Evolutionary conservation across 257 asterid species (phyloP), one percentile per base, ranked within the genome.

Genomic region (Rubia yunnanensis): DNA sequence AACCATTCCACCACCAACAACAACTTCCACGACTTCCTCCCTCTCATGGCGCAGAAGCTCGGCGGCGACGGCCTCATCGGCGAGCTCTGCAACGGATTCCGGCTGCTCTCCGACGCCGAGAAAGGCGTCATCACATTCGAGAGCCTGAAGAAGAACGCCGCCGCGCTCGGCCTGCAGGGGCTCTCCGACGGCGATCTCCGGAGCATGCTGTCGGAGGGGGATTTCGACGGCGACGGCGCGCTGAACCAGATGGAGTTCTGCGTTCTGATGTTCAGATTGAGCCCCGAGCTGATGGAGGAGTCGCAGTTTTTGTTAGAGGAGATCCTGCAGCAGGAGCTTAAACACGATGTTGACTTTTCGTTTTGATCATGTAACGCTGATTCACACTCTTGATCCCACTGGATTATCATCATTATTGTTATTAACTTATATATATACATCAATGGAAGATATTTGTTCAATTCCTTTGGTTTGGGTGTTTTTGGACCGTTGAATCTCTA

Each of bases 241-340:
- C 79, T 82, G 18, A 80, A 74, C 77, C 91, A 80, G 75, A 84
- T 82, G 91, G 88, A 84, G 23, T 84, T 84, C 71, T 84, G 91
- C 52, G 91, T 84, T 0, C 61, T 80, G 73, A 84, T 84, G 91
- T 82, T 82, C 38, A 76, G 88, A 68, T 72, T 84, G 56, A 84
- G 87, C 63, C 87, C 87, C n/a, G 89, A 81, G 4, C 70, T 84
- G 62, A 84, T 84, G 89, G 82, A 77, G 11, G 73, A 78, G 9
- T 81, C 83, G 46, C 73, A 74, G 60, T 79, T 77, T 70, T 72
- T 83, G 75, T 76, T 80, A 53, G 83, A 80, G 4, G 72, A 78
- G 61, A 77, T 80, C 65, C 78, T 83, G 63, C 69, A 69, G 20
- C 80, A 76, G 17, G 80, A 72, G 10, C 79, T 78, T 26, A 69